Conservation (phyloP, 2,329 filamentous ascomycete genomes). For the Fusarium poae region DNA sequence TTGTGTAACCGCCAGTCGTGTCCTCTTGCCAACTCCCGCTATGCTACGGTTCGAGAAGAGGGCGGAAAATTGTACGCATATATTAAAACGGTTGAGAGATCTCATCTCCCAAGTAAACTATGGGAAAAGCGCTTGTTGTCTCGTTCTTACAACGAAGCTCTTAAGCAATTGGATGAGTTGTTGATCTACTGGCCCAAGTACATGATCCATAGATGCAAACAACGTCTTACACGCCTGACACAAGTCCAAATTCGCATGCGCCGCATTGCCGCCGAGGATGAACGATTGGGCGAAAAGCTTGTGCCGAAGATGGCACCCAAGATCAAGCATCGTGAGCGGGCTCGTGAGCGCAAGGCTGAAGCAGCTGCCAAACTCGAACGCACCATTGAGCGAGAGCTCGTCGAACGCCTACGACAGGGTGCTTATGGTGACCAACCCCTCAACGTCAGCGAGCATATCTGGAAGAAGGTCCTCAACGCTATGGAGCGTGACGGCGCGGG, state of each 20-base stretch:
- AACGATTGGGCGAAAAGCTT: constrained; percentile 86
- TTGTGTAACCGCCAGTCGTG: constrained; percentile 90
- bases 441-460: constrained; percentile 94
- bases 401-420: constrained; percentile 89
- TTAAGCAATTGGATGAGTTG: constrained; percentile 79
- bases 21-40: constrained; percentile 89
- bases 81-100: constrained; percentile 94
- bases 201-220: constrained; percentile 94
- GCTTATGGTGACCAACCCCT: constrained; percentile 95
- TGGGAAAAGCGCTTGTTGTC: constrained; percentile 83
- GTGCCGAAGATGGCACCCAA: constrained; percentile 94
- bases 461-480: constrained; percentile 95
- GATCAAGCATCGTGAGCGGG: constrained; percentile 80
- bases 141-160: background rate
- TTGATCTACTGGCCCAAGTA: constrained; percentile 97
- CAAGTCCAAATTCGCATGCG: constrained; percentile 89
- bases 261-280: constrained; percentile 88
- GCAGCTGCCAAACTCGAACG: constrained; percentile 93
- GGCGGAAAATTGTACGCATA: constrained; percentile 92
- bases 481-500: constrained; percentile 90
- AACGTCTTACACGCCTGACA: constrained; percentile 89
- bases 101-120: constrained; percentile 88
- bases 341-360: constrained; percentile 81
- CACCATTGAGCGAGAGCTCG: constrained; percentile 93
- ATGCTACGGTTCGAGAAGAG: constrained; percentile 90